A percentile compares a stretch with the other conserved stretches of the same genome.
phyloP scores from a whole-genome alignment of 129 eudicot genomes.

The Escallonia rubra region DNA sequence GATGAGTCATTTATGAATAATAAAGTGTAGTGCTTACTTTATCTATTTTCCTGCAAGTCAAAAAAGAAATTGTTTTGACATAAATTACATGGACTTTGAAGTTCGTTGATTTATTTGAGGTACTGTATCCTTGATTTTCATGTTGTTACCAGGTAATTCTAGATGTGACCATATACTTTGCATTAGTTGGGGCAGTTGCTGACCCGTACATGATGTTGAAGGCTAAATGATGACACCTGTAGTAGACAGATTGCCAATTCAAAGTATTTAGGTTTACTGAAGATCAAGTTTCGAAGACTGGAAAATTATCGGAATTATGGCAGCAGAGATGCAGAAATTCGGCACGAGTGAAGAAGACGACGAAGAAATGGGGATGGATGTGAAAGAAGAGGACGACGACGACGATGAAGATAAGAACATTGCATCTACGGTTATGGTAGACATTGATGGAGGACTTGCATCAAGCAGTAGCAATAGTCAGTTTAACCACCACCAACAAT shows the following conservation, averaged over 20 bases:
- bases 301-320: constrained; percentile 27
- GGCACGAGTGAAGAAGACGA: constrained; percentile 92
- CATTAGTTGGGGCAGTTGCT: background rate
- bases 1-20: too few relatives aligned
- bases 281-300: constrained; percentile 9
- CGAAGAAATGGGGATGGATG: constrained; percentile 85
- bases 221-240: constrained; percentile 23
- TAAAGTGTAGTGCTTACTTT: too few relatives aligned
- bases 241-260: constrained; percentile 10
- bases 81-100: too few relatives aligned
- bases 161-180: background rate
- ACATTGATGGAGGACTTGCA: constrained; percentile 54
- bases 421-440: constrained; percentile 36
- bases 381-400: constrained; percentile 88
- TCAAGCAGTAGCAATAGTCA: constrained; percentile 40
- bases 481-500: constrained; percentile 59
- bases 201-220: constrained; percentile 7
- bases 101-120: background rate
- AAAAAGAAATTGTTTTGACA: too few relatives aligned
- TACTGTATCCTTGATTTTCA: background rate
- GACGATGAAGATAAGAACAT: constrained; percentile 57
- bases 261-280: constrained; percentile 16
- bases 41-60: too few relatives aligned
- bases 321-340: constrained; percentile 74
- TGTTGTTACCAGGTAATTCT: background rate